These are phyloP conservation scores for Acacia pycnantha DNA, from an alignment of 331 rosid genomes.

Conservation along the genomic window DNA sequence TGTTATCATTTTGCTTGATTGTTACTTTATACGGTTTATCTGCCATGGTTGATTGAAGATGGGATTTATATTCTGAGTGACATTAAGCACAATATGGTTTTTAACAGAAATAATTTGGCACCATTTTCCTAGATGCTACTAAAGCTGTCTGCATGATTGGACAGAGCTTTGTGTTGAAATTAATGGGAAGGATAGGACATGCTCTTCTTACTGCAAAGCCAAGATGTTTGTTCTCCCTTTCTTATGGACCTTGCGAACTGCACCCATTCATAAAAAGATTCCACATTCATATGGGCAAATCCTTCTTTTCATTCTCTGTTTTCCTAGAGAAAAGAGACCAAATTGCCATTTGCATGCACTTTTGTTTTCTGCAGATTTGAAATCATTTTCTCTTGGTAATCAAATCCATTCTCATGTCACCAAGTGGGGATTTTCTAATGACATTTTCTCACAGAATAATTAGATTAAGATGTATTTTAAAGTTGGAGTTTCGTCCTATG, in stretches of 20 bases:
- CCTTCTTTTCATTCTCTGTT: constrained; percentile 21
- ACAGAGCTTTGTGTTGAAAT: background rate
- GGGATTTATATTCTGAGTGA: background rate
- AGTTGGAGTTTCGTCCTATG: constrained; percentile 31
- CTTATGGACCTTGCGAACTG: constrained; percentile 1
- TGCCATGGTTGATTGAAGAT: background rate
- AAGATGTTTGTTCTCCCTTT: background rate
- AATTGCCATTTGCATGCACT: constrained; percentile 45
- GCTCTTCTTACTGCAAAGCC: constrained; percentile 19
- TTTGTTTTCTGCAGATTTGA: constrained; percentile 32
- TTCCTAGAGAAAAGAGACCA: constrained; percentile 28
- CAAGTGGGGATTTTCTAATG: constrained; percentile 39
- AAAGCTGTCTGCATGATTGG: background rate
- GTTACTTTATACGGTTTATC: background rate
- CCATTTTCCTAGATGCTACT: background rate
- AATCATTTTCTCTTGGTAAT: constrained; percentile 39
- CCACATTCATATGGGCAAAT: constrained; percentile 10
- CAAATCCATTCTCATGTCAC: constrained; percentile 46
- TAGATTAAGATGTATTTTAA: constrained; percentile 47
- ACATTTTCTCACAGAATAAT: constrained; percentile 46
- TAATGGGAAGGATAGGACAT: constrained; percentile 13
- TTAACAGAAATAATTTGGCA: background rate
- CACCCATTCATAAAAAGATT: background rate
- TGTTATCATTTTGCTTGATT: background rate
- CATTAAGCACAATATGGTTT: background rate